Base-by-base conservation (phyloP, 495 filamentous ascomycete species). In the Hypomontagnella submonticulosa region DNA sequence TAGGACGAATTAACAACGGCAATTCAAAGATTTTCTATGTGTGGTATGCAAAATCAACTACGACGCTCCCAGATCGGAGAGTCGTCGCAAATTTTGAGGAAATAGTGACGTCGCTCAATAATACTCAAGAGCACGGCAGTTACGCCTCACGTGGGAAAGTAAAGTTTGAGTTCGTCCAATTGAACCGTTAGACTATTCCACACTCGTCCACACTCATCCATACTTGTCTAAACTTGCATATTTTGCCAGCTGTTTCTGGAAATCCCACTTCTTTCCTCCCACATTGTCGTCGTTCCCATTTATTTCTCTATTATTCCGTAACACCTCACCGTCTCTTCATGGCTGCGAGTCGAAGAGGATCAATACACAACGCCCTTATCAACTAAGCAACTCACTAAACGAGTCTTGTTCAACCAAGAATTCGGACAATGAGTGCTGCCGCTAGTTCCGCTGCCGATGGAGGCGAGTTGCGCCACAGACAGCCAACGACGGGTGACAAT, bases 281-380 rank as follows among this genome's bases (percentile, higher is more conserved):
- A 11, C 33, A 11, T 42, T 38, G 33, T 51, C 30, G n/a, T 16
- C 27, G 8, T 34, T 58, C 20, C 48, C 54, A 64, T 41, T 19
- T 27, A 16, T 32, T 46, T 16, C 15, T 15, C 15, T 32, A 20
- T 42, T 37, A 40, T 33, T 32, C 33, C 34, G 33, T 18, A 36
- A 27, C 23, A 27, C 6, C 12, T 65, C 13, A 34, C 41, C 49
- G 12, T 37, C 34, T 6, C 12, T 57, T 32, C 57, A 61, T 69
- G 61, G 63, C 63, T 55, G 63, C 65, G 4, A 71, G 64, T 60
- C 58, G 69, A 61, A 64, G 65, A 67, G 60, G 66, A 38, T 57
- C 66, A 57, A 38, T 62, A 57, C 46, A 11, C 30, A 51, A 18
- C 56, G 13, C 46, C 42, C 18, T 51, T 43, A n/a, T 50, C 34